Base-by-base conservation (phyloP, 768 basidiomycete genomes). In the Boletus coccyginus region DNA sequence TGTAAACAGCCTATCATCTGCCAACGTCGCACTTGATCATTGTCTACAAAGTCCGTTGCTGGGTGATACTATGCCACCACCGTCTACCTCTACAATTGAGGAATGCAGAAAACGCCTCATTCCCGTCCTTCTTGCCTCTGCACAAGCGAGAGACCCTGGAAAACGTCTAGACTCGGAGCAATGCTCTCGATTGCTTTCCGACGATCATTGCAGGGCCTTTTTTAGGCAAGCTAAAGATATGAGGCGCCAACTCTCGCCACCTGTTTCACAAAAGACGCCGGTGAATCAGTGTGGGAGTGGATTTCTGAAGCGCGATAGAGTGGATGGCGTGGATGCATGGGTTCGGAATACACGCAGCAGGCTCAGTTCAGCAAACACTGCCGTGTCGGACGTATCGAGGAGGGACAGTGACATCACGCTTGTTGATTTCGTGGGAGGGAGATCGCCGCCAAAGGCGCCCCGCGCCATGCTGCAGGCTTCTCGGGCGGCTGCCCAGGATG, bases 401-500 rank as follows among this genome's bases (percentile, higher is more conserved):
- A 59, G 45, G 44, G 70, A 72, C 46, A 63, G 66, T 49, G 70
- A 70, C 39, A 50, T 55, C 52, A 65, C 69, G 1, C 49, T 67
- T 38, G 60, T 65, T 47, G 70, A 69, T 46, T 49, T 46, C 35
- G 19, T 55, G 3, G 50, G 45, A 16, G 38, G 39, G 13, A 56
- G 24, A 58, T 58, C 46, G 32, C 57, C 59, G 27, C 66, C 66
- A 16, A 68, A 42, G 33, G 60, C 60, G 41, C 66, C 67, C 21
- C 64, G 61, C 46, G 59, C 59, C n/a, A 60, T 69, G 61, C 48
- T 62, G 32, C 55, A 54, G 42, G 38, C 47, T 45, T 55, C 55
- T 36, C 61, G 40, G 40, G 41, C 38, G 11, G 42, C 17, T 39
- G 36, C 48, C 38, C 35, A 19, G 10, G 17, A 13, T 40, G 51